Base-by-base conservation (phyloP, 805 yeast genomes). In the Candida ponderosae region DNA sequence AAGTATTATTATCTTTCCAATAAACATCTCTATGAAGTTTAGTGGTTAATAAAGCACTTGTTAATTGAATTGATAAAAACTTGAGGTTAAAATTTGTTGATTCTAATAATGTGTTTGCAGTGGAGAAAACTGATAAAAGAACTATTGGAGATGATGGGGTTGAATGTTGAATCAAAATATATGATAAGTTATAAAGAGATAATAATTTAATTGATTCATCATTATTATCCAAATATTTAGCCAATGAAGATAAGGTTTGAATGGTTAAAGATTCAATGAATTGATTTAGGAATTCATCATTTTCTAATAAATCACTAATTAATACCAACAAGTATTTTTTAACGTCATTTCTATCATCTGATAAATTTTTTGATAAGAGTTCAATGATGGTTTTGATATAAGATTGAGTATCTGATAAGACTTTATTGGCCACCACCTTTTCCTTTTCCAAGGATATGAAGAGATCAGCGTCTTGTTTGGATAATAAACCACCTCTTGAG, bases 401-500 rank as follows among this genome's bases (percentile, higher is more conserved):
- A 35, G 65, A 54, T 19, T 70, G 72, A 28, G 72, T 58, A 40
- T 75, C 68, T 14, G 57, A 54, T 21, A 62, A 60, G 37, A 62
- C 66, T 44, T 67, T 66, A 26, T 65, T 70, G 14, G 56, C 48
- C 23, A 38, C 31, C 6, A 6, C 21, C 16, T 65, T 61, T 14
- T 52, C 37, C 32, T 44, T 52, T 39, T 65, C 70, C 32, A 66
- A 46, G 23, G 48, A 49, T 40, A 57, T 60, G 35, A 67, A 42
- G 6, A 38, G 40, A 24, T 48, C 70, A 10, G 89, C 90, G 55
- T 86, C 93, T 42, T 74, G 76, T 35, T 70, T 71, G 32, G 79
- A 63, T 29, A 89, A 66, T 32, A 79, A 72, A 34, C 75, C 78
- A 16, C 89, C 79, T 38, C 95, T 71, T 10, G 84, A 79, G 49